Percentiles rank a stretch among this genome's conserved stretches.
Evolutionary conservation across 2,329 filamentous ascomycete genomes (phyloP).

Genomic region (Alternaria alternata): DNA sequence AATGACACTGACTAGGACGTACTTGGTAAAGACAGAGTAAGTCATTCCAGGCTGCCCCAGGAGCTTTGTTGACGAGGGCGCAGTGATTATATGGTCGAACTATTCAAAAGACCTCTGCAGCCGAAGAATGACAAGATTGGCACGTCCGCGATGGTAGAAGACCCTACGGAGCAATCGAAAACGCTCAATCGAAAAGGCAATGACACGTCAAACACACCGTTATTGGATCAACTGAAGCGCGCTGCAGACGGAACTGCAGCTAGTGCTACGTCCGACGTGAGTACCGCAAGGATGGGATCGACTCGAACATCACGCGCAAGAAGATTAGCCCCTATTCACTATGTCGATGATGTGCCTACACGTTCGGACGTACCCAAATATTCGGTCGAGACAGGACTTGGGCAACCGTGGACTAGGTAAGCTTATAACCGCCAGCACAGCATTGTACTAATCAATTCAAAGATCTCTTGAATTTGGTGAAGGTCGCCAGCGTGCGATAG

Average conservation of each 20-base stretch:
- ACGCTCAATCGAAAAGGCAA: not conserved
- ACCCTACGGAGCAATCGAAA: not conserved
- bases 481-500: constrained; percentile 68
- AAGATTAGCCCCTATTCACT: constrained; percentile 9
- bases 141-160: constrained; percentile 6
- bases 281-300: not conserved
- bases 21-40: constrained; percentile 4
- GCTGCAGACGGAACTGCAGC: not conserved
- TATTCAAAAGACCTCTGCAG: constrained; percentile 24
- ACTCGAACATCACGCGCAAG: constrained; percentile 21
- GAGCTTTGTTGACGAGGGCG: constrained; percentile 4
- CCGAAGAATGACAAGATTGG: constrained; percentile 22
- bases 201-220: not conserved
- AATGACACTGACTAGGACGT: not conserved
- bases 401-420: constrained; percentile 38
- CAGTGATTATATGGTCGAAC: constrained; percentile 19
- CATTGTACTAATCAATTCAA: constrained; percentile 9
- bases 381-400: constrained; percentile 36
- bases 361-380: constrained; percentile 22
- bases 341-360: not conserved
- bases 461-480: constrained; percentile 69
- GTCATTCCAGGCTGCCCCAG: not conserved
- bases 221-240: not conserved
- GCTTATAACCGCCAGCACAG: not conserved
- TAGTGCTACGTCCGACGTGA: not conserved